Percentiles rank a stretch among this genome's conserved stretches.
phyloP scores from a whole-genome alignment of 257 asterid genomes.

The Forsythia viridissima region DNA sequence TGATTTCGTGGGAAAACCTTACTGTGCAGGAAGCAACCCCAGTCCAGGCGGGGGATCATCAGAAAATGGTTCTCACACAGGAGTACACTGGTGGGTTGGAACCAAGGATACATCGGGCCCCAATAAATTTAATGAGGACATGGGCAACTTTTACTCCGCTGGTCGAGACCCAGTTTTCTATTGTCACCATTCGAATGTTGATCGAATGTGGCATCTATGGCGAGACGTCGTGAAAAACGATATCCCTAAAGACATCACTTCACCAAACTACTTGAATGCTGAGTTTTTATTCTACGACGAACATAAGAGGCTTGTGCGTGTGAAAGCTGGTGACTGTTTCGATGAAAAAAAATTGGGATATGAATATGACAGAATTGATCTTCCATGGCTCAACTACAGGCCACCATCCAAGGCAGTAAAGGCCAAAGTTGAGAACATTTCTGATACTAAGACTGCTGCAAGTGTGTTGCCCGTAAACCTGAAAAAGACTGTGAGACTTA shows the following conservation, averaged over 20 bases:
- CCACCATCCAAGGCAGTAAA: slow-evolving; percentile 27
- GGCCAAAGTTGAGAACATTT: slow-evolving; percentile 21
- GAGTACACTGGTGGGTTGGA: slow-evolving; percentile 48
- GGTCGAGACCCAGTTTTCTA: slow-evolving; percentile 60
- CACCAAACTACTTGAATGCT: slow-evolving; percentile 41
- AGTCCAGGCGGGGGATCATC: slow-evolving; percentile 46
- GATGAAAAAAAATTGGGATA: slow-evolving; percentile 42
- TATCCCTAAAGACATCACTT: slow-evolving; percentile 31
- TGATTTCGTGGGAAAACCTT: slow-evolving; percentile 48
- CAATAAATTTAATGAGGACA: slow-evolving; percentile 36
- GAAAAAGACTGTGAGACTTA: slow-evolving; percentile 25
- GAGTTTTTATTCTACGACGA: slow-evolving; percentile 61
- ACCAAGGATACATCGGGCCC: slow-evolving; percentile 4
- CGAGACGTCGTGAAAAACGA: slow-evolving; percentile 18
- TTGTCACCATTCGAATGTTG: slow-evolving; percentile 63
- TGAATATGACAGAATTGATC: slow-evolving; percentile 29
- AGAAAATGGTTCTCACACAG: slow-evolving; percentile 49
- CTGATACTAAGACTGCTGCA: slow-evolving; percentile 12
- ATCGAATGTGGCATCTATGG: slow-evolving; percentile 73
- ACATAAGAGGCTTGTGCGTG: slow-evolving; percentile 39
- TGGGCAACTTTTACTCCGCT: slow-evolving; percentile 72
- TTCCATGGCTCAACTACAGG: slow-evolving; percentile 48
- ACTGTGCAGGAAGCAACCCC: slow-evolving; percentile 31
- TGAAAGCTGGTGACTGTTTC: slow-evolving; percentile 35
- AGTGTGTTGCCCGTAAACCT: slow-evolving; percentile 41